Conservation (phyloP, 441 rosid species). For the Arabidopsis hybrid region DNA sequence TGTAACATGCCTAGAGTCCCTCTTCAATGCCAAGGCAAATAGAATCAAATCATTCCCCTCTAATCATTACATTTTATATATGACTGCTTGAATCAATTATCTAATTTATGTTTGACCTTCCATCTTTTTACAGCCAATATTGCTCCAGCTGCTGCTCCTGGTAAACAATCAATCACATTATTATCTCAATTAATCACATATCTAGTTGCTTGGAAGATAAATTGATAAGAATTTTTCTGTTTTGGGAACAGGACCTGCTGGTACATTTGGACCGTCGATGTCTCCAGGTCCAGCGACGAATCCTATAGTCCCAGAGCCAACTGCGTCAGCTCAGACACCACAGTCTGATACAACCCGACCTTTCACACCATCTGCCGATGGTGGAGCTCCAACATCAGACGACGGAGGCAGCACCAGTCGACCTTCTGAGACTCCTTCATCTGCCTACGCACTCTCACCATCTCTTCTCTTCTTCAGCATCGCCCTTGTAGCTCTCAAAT, state of each 20-base stretch:
- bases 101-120: conserved; percentile 17
- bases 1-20: conserved; percentile 90
- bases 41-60: not conserved
- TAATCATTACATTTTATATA: not conserved
- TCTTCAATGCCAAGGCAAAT: conserved; percentile 73
- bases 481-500: conserved; percentile 51
- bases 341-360: conserved; percentile 57
- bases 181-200: not conserved
- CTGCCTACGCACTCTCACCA: conserved; percentile 54
- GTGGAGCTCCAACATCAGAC: conserved; percentile 51
- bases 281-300: conserved; percentile 49
- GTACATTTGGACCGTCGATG: conserved; percentile 42
- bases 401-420: conserved; percentile 53
- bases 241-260: conserved; percentile 40
- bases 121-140: conserved; percentile 55
- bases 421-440: conserved; percentile 64
- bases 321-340: conserved; percentile 64
- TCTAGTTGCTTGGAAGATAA: not conserved
- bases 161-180: conserved; percentile 38
- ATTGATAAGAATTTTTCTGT: not conserved
- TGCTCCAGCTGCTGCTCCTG: conserved; percentile 82
- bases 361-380: conserved; percentile 55
- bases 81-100: not conserved
- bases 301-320: conserved; percentile 62
- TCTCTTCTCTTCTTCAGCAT: conserved; percentile 51